Evolutionary conservation across 805 yeast genomes (phyloP), one percentile per base, ranked within the genome.

Genomic region (Monosporozyma unispora): DNA sequence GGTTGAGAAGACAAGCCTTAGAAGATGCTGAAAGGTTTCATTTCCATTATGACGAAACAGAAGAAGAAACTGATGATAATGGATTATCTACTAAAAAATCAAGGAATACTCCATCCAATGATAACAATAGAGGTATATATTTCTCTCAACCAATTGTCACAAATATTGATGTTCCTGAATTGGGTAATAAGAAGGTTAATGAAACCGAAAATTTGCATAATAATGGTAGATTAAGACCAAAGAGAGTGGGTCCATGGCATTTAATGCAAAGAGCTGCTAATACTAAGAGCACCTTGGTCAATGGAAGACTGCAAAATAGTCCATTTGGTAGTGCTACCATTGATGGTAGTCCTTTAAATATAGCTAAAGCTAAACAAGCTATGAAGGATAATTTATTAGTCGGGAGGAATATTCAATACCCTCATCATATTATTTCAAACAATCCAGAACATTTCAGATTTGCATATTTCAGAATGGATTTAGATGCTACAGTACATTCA

Each of bases 401-500:
- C 10, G 67, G 67, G 2, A 59, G 64, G 41, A 62, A 60, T 48
- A 64, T 66, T 28, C 66, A 70, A 49, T 72, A 72, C 47, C 76
- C 76, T 14, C 75, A 74, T 3, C 75, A 72, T 47, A 71, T 72
- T 43, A 63, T 71, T 22, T 67, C 71, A 31, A 72, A 71, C 52
- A 71, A 73, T 44, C 75, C 74, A 14, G 80, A 77, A 50, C 79
- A 79, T 52, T 81, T 80, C 63, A 73, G 98, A 54, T 91, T 87
- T 70, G 88, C 98, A 0, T 91, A 91, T 62, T 91, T 93, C 67
- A 75, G 98, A 55, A 96, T 89, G 54, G 95, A 88, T 59, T 67
- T 91, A 55, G 85, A 83, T 14, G 80, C 88, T n/a, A 90, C 98
- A 0, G 79, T 90, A 22, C 97, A 90, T 66, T 80, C 96, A 0